Base-by-base conservation (phyloP, 2,329 filamentous ascomycete genomes). In the Botrytis fabae region DNA sequence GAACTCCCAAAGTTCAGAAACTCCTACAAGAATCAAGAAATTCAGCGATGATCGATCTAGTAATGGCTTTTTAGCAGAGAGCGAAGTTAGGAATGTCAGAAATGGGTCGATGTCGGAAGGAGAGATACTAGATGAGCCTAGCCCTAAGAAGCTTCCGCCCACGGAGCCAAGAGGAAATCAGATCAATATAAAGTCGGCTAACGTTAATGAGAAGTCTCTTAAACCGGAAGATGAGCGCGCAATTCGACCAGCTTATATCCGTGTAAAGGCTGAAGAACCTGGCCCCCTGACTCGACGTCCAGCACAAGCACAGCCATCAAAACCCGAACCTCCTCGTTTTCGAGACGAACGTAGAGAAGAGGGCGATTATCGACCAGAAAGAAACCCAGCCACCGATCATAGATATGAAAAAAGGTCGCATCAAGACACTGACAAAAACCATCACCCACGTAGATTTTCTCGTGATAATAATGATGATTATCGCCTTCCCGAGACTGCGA, bases 41-140 rank as follows among this genome's bases (percentile, higher is more conserved):
- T 61, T 73, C 40, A 77, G 70, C 70, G 73, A 32, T 62, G 75
- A 70, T 54, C 73, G 70, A 40, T 61, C 42, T 64, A 59, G n/a
- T 9, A 75, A 73, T 69, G 59, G 60, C 42, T 28, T 61, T 16
- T 72, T 71, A 46, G 72, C 61, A 48, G 75, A 77, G 44, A 44
- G 61, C 57, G 70, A 61, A 51, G 75, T 65, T 35, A 75, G 72
- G 62, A 75, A 74, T 74, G 60, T 68, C 22, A 78, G 75, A 63
- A 75, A 76, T 74, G 76, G 73, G 51, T 77, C 78, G 18, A 73
- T 74, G 44, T 79, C 75, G 73, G 75, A 78, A 40, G 80, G 80
- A n/a, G 80, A 81, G 72, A 80, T 81, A 73, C 40, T 79, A 59
- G 80, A 81, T 76, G 78, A 80, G 54, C 59, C 73, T 64, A 71